phyloP scores from a whole-genome alignment of 441 rosid genomes.

The Biscutella auriculata region DNA sequence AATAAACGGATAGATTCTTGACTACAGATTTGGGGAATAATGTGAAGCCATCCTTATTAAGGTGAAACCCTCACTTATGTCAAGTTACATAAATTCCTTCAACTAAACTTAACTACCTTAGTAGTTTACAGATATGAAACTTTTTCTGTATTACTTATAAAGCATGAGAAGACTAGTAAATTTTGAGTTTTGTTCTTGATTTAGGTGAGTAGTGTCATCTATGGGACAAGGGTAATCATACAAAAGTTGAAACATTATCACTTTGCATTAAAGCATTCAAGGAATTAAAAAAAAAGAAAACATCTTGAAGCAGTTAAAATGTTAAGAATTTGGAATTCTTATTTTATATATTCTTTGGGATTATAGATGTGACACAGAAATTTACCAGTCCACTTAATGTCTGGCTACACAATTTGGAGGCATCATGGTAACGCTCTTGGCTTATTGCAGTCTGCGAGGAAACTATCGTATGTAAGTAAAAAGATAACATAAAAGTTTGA shows the following conservation, averaged over 20 bases:
- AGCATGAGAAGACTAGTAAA: not conserved
- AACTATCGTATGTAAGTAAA: not conserved
- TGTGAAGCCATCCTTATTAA: not conserved
- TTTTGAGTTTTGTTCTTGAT: not conserved
- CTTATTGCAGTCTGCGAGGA: conserved; percentile 49
- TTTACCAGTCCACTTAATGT: conserved; percentile 93
- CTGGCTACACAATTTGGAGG: conserved; percentile 54
- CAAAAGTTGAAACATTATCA: not conserved
- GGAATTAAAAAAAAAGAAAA: not conserved
- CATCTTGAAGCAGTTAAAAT: not conserved
- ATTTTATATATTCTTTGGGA: not conserved
- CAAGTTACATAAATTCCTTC: not conserved
- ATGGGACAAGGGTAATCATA: not conserved
- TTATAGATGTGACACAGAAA: not conserved
- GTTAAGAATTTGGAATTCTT: not conserved
- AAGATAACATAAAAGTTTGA: not conserved
- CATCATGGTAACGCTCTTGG: conserved; percentile 84
- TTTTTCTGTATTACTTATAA: not conserved
- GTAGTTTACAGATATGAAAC: not conserved
- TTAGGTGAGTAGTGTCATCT: not conserved
- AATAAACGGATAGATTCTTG: not conserved
- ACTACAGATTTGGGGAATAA: not conserved
- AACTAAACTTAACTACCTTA: not conserved
- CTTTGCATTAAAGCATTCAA: not conserved
- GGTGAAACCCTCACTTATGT: not conserved